Evolutionary conservation across 345 rosid species (phyloP).

Genomic region (Bruguiera sexangula): DNA sequence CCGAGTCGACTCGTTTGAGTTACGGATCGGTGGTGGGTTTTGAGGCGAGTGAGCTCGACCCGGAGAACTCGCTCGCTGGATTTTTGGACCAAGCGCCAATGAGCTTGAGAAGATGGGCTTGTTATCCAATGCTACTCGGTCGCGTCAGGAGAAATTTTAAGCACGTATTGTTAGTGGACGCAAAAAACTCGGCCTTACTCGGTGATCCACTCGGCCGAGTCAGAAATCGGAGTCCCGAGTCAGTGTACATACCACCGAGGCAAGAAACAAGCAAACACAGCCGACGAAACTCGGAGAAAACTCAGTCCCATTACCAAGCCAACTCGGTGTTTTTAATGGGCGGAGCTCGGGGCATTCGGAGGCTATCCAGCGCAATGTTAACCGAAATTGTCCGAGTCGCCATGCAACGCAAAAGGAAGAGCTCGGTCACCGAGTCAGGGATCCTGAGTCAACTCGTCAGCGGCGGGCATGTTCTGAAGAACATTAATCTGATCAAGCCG

Average conservation of each 20-base stretch:
- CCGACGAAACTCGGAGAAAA: constrained; percentile 39
- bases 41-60: constrained; percentile 74
- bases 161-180: constrained; percentile 64
- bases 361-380: constrained; percentile 60
- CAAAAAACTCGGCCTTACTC: constrained; percentile 40
- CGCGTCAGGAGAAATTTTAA: constrained; percentile 72
- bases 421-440: constrained; percentile 45
- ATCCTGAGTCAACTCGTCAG: constrained; percentile 67
- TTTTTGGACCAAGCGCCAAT: constrained; percentile 69
- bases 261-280: constrained; percentile 13
- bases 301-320: constrained; percentile 23
- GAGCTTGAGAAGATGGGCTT: constrained; percentile 76
- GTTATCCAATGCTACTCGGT: constrained; percentile 85
- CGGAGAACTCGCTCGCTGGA: constrained; percentile 79
- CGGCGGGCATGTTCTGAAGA: constrained; percentile 40
- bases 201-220: constrained; percentile 71
- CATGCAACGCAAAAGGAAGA: constrained; percentile 59
- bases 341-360: constrained; percentile 55
- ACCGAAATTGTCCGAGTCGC: constrained; percentile 68
- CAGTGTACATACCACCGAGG: constrained; percentile 33
- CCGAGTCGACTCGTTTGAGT: constrained; percentile 45
- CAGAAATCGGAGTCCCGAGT: constrained; percentile 56
- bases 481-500: constrained; percentile 37
- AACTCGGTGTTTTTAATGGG: constrained; percentile 65
- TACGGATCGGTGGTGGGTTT: constrained; percentile 86